Evolutionary conservation across 2,329 filamentous ascomycete species (phyloP), one percentile per base, ranked within the genome.

Genomic region (Taxawa tesnikishii): DNA sequence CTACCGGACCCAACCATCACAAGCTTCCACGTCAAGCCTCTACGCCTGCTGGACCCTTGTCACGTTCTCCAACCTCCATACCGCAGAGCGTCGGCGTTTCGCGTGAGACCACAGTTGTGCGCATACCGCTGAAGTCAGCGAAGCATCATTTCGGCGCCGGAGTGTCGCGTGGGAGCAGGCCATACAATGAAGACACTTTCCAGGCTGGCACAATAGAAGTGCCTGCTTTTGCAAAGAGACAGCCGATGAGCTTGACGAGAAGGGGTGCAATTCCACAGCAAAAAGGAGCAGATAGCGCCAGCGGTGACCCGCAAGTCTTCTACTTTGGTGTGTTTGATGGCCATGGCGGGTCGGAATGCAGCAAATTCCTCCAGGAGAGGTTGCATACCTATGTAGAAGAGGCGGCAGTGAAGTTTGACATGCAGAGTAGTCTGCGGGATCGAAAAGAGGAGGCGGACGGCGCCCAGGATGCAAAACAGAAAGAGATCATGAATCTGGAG

Each of bases 261-360:
- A 37, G 26, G 2, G 17, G 41, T 29, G 39, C 51, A 36, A 21
- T 45, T 43, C 40, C 44, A 37, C 34, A 38, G 33, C 40, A 46
- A 15, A 70, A 64, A 39, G 73, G 67, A 7, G 83, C 83, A 5
- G 81, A 83, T 36, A 81, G 78, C 42, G 74, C 81, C 2, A 81
- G 74, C 40, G 88, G 88, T 3, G 88, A 96, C 50, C 88, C 88
- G 1, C 88, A 96, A 53, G 79, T 96, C 19, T 98, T 98, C 57
- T 98, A 96, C 56, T 98, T 94, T 66, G 87, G 74, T 2, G 77
- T 96, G 1, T 98, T 96, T 49, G 90, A 98, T 56, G 90, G 90
- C 3, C 90, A 98, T 59, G 90, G 90, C 7, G 90, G 90, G 13
- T 71, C 65, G 13, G 82, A 94, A 53, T 96, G 90, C 55, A 85